Percentiles rank a stretch among this genome's conserved stretches.
Evolutionary conservation across 257 asterid species (phyloP).

Genomic region (Solanum etuberosum): DNA sequence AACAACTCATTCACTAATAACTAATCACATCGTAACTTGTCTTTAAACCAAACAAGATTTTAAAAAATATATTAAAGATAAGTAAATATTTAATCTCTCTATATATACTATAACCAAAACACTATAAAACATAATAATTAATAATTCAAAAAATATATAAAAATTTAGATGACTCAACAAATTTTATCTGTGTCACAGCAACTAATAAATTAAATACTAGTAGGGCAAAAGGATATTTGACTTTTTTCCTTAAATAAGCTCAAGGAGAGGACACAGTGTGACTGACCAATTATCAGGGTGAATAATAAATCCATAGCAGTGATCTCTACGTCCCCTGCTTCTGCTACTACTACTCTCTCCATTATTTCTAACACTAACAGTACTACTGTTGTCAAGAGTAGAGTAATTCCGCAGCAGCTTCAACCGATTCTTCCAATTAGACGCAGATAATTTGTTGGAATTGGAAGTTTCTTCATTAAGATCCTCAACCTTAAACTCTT

Average conservation of each 20-base stretch:
- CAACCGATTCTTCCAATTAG: conserved; percentile 18
- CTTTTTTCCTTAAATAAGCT: neutral
- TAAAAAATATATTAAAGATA: too few species aligned
- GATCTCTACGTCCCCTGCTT: neutral
- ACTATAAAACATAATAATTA: neutral
- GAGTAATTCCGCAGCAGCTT: conserved; percentile 16
- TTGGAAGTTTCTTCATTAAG: conserved; percentile 1
- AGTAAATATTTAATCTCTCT: too few species aligned
- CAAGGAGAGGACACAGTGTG: neutral
- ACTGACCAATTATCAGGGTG: conserved; percentile 31
- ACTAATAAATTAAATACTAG: neutral
- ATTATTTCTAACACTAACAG: neutral
- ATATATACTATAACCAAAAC: too few species aligned
- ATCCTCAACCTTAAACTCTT: conserved; percentile 27
- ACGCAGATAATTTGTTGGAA: conserved; percentile 4
- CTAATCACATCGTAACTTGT: too few species aligned
- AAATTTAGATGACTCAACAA: too few species aligned
- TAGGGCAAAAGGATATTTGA: neutral
- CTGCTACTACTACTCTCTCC: neutral
- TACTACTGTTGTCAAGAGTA: neutral
- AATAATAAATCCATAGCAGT: conserved; percentile 14
- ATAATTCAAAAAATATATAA: too few species aligned
- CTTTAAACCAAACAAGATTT: too few species aligned
- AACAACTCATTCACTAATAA: too few species aligned
- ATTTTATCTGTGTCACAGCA: too few species aligned